Percentiles rank a stretch among this genome's conserved stretches.
Conservation (phyloP, 257 asterid genomes). For the Henckelia pumila region DNA sequence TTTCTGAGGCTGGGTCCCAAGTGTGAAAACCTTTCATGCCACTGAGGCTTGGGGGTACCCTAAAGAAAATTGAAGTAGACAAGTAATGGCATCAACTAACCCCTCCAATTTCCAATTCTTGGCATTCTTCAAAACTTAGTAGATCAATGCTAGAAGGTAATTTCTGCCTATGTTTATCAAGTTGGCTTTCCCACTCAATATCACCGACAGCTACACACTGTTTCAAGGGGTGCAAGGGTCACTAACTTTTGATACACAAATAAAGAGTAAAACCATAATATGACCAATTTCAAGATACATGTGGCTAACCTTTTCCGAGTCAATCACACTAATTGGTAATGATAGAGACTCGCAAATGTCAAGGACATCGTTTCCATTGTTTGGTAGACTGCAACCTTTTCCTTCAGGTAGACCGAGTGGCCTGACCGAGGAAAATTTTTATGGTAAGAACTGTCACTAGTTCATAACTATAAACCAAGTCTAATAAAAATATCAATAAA, state of each 20-base stretch:
- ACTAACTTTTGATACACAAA: constrained; percentile 4
- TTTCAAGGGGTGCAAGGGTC: constrained; percentile 18
- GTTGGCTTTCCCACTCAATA: constrained; percentile 45
- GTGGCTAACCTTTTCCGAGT: constrained; percentile 45
- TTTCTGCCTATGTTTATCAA: constrained; percentile 34
- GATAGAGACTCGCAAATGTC: constrained; percentile 43
- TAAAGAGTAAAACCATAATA: constrained; percentile 1
- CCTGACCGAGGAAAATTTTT: constrained; percentile 31
- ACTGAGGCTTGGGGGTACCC: neutral
- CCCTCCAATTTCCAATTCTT: constrained; percentile 54
- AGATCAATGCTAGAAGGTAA: constrained; percentile 50
- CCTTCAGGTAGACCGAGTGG: constrained; percentile 50
- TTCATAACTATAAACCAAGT: neutral
- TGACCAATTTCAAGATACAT: constrained; percentile 15
- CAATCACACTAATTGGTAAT: constrained; percentile 62
- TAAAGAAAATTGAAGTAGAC: constrained; percentile 2
- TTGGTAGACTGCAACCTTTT: constrained; percentile 45
- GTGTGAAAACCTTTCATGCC: too few species aligned
- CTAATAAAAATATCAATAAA: neutral
- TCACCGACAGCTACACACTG: constrained; percentile 49
- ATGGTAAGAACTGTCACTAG: neutral
- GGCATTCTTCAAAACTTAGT: constrained; percentile 30
- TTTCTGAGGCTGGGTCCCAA: too few species aligned
- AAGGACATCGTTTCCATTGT: constrained; percentile 27
- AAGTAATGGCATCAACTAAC: constrained; percentile 34